Conservation (phyloP, 2,329 filamentous ascomycete genomes). For the Lecanicillium sp. region DNA sequence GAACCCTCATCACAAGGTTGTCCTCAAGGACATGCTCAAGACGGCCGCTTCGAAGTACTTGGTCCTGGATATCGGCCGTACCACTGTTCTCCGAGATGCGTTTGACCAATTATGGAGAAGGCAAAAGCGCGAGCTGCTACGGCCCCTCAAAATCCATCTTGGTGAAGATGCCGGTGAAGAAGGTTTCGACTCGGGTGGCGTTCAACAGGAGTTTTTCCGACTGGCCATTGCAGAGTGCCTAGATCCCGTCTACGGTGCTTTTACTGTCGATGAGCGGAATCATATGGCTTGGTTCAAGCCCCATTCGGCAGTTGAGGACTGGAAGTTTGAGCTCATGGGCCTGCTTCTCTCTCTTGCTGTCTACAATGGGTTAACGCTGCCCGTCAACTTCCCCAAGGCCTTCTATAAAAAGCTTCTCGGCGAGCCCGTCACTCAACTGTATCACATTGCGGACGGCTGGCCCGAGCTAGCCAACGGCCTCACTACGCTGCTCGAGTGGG, state of each 20-base stretch:
- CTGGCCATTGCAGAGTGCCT: slow-evolving; percentile 75
- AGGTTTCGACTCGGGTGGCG: slow-evolving; percentile 87
- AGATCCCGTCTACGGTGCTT: slow-evolving; percentile 70
- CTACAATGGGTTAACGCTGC: slow-evolving; percentile 88
- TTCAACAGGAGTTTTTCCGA: slow-evolving; percentile 94
- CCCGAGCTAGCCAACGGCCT: slow-evolving; percentile 72
- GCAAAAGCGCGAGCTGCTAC: slow-evolving; percentile 72
- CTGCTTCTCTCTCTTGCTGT: slow-evolving; percentile 83
- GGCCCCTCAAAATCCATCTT: slow-evolving; percentile 82
- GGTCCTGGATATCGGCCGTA: slow-evolving; percentile 61
- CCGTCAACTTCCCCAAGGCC: slow-evolving; percentile 78
- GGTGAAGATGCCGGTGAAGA: slow-evolving; percentile 79
- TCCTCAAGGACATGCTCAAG: slow-evolving; percentile 57
- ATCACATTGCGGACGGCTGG: slow-evolving; percentile 84
- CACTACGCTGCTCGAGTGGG: slow-evolving; percentile 67
- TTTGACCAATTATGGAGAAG: slow-evolving; percentile 88
- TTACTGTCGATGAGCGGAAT: slow-evolving; percentile 69
- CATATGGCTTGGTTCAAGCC: slow-evolving; percentile 86
- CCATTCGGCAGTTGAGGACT: slow-evolving; percentile 71
- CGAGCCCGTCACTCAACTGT: slow-evolving; percentile 60
- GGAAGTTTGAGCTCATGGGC: slow-evolving; percentile 87
- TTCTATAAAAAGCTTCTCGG: slow-evolving; percentile 77
- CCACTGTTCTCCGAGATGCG: slow-evolving; percentile 63
- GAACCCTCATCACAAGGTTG: slow-evolving; percentile 52
- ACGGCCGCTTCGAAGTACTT: slow-evolving; percentile 66